These are phyloP conservation scores for Laguncularia racemosa DNA, from an alignment of 345 rosid species.

Conservation along the genomic window DNA sequence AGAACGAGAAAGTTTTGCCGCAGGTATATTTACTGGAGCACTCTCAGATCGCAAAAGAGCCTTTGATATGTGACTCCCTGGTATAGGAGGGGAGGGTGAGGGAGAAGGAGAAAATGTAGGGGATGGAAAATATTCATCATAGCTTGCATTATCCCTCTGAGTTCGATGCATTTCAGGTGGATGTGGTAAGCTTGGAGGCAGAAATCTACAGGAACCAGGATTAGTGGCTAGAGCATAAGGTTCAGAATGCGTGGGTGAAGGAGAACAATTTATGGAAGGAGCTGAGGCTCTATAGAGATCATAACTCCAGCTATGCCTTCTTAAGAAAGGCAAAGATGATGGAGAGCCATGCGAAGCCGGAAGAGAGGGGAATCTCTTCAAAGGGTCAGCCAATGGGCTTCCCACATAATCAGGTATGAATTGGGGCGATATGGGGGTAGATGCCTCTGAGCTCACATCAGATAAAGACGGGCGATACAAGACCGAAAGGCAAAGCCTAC, in stretches of 20 bases:
- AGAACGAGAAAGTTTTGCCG: constrained; percentile 25
- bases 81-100: constrained; percentile 67
- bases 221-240: constrained; percentile 45
- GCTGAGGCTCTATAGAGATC: constrained; percentile 63
- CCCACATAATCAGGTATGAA: constrained; percentile 92
- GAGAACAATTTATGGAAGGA: constrained; percentile 62
- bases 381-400: constrained; percentile 87
- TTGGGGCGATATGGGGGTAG: constrained; percentile 75
- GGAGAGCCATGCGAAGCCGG: constrained; percentile 71
- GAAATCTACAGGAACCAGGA: constrained; percentile 34
- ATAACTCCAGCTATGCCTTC: constrained; percentile 87
- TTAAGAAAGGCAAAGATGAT: constrained; percentile 66
- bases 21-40: constrained; percentile 73
- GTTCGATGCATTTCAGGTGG: constrained; percentile 42
- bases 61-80: constrained; percentile 30
- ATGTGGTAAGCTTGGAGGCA: constrained; percentile 37
- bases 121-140: constrained; percentile 52
- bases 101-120: constrained; percentile 60
- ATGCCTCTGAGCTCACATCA: constrained; percentile 56
- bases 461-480: constrained; percentile 52
- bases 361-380: constrained; percentile 70
- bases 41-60: constrained; percentile 62
- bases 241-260: constrained; percentile 80
- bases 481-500: constrained; percentile 85
- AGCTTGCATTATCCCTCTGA: constrained; percentile 38